Evolutionary conservation across 2,329 filamentous ascomycete genomes (phyloP), one percentile per base, ranked within the genome.

Genomic region (Endocalyx cinctus): DNA sequence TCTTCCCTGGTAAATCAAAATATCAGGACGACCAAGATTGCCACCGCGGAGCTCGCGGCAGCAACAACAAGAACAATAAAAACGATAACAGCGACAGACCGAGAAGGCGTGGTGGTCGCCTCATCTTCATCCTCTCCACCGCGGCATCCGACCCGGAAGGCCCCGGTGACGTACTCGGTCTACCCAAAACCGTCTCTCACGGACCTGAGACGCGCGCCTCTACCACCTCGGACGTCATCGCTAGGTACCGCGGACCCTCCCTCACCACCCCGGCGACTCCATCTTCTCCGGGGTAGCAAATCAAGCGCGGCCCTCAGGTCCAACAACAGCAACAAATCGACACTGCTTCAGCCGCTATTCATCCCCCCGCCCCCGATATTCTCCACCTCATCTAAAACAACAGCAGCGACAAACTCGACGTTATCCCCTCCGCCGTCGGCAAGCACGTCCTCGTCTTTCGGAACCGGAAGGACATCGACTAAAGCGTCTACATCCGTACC

Each of bases 111-210:
- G n/a, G n/a, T n/a, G n/a, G n/a, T n/a, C 29, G 31, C 45, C 27
- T 29, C 19, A 35, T 19, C 29, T n/a, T 41, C 33, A 20, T 25
- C 18, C 5, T 37, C 42, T 7, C 34, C 38, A 13, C 28, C 40
- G 11, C 43, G 44, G 22, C 40, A 32, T 6, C 31, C 37, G 19
- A 39, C 37, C 2, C 46, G 41, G 29, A 44, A 39, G 25, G 37
- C 31, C 25, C 17, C 46, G 3, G 30, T 33, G 13, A 59, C 55
- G 4, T 67, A 67, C 38, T 66, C 66, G 2, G 54, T 65, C 25
- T 68, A 66, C 37, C 65, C 66, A 5, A 67, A 60, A 45, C 42
- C 52, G n/a, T 30, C 45, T 15, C 34, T 40, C 4, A 25, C 22
- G 5, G 35, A 29, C 12, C 17, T 39, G 6, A 35, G 32, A 3